Evolutionary conservation across 2,329 filamentous ascomycete species (phyloP).

Genomic region (Tolypocladium endophyticum): DNA sequence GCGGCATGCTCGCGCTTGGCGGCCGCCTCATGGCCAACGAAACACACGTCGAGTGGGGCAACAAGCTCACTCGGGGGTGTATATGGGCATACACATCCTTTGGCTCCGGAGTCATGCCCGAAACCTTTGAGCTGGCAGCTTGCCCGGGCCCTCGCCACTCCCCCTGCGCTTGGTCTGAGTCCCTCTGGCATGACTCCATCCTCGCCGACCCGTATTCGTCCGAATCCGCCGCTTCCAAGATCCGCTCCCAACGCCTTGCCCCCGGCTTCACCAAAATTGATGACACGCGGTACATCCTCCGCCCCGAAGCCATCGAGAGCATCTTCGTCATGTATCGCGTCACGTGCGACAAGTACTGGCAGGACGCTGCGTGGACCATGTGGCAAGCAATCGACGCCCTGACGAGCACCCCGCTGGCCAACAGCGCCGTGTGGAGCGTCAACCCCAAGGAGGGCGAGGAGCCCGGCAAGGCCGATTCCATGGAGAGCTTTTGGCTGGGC

Average conservation of each 20-base stretch:
- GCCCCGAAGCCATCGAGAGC: conserved; percentile 42
- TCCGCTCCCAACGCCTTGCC: conserved; percentile 21
- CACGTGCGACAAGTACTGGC: conserved; percentile 33
- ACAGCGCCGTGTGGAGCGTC: conserved; percentile 36
- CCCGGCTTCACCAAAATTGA: conserved; percentile 53
- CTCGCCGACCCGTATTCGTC: background rate
- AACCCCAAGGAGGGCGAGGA: conserved; percentile 13
- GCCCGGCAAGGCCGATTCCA: conserved; percentile 37
- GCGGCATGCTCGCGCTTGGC: conserved; percentile 54
- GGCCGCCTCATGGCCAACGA: conserved; percentile 41
- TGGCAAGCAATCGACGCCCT: conserved; percentile 34
- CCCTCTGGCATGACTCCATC: conserved; percentile 13
- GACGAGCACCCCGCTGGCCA: conserved; percentile 36
- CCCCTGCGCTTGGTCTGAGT: conserved; percentile 25
- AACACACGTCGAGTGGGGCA: conserved; percentile 34
- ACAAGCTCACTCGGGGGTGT: conserved; percentile 41
- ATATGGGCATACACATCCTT: conserved; percentile 44
- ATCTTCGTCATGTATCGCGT: conserved; percentile 43
- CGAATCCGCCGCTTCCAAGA: conserved; percentile 14
- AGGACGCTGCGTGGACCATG: conserved; percentile 43
- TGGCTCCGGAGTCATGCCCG: conserved; percentile 45
- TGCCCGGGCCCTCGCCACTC: conserved; percentile 19
- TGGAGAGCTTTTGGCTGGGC: conserved; percentile 61
- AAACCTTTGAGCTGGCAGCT: conserved; percentile 30
- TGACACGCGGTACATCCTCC: conserved; percentile 40